Evolutionary conservation across 2,329 filamentous ascomycete species (phyloP).

Genomic region (Colletotrichum magnum): DNA sequence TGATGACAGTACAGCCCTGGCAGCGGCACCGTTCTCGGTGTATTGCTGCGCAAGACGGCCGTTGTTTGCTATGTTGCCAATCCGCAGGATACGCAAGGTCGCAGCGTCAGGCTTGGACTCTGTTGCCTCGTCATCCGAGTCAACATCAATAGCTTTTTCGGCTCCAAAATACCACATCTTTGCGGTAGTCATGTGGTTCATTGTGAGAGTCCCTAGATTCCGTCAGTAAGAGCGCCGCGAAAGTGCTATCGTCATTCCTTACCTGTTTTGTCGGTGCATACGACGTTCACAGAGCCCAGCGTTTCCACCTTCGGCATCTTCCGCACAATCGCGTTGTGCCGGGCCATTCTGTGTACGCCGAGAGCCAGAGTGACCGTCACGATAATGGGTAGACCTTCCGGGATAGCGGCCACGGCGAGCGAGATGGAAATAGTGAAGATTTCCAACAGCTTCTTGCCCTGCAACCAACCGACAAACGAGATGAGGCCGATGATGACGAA

Average conservation of each 20-base stretch:
- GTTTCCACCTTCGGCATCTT: slow-evolving; percentile 98
- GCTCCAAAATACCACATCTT: slow-evolving; percentile 96
- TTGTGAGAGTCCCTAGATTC: slow-evolving; percentile 83
- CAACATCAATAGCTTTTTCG: slow-evolving; percentile 64
- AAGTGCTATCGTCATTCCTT: slow-evolving; percentile 41
- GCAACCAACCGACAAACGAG: slow-evolving; percentile 88
- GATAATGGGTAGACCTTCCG: slow-evolving; percentile 96
- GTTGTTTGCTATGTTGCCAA: slow-evolving; percentile 98
- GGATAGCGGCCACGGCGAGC: slow-evolving; percentile 94
- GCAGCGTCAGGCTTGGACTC: slow-evolving; percentile 78
- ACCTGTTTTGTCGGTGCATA: slow-evolving; percentile 98
- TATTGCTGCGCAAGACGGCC: slow-evolving; percentile 82
- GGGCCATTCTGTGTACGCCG: slow-evolving; percentile 96
- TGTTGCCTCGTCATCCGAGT: slow-evolving; percentile 66
- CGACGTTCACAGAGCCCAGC: slow-evolving; percentile 98
- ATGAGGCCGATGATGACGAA: slow-evolving; percentile 96
- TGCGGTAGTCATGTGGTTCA: slow-evolving; percentile 98
- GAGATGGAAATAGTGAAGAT: slow-evolving; percentile 99
- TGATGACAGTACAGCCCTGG: slow-evolving; percentile 87
- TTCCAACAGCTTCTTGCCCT: slow-evolving; percentile 90
- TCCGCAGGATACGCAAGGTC: slow-evolving; percentile 84
- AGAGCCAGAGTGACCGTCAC: slow-evolving; percentile 96
- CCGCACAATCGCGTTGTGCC: slow-evolving; percentile 93
- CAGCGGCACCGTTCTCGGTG: slow-evolving; percentile 78
- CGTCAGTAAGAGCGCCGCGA: background rate